Base-by-base conservation (phyloP, 306 rosid genomes). In the Coriaria nepalensis region DNA sequence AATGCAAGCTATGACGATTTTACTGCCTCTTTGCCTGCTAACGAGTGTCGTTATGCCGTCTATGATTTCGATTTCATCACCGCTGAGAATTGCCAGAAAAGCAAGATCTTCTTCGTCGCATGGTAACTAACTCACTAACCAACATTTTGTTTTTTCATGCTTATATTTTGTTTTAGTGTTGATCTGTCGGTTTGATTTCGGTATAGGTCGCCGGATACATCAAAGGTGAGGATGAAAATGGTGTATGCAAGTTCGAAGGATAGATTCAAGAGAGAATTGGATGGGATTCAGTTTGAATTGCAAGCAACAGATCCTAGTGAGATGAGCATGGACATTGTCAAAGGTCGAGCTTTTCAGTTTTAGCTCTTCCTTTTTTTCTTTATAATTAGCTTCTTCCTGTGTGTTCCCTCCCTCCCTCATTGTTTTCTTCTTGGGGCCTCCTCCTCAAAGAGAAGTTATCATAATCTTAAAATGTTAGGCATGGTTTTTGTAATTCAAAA, bases 271-370 rank as follows among this genome's bases (percentile, higher is more conserved):
- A 78, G 96, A 59, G 96, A 81, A 58, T 60, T 86, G 68, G 96
- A 86, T 0, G 93, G 93, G 50, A 78, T 81, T 69, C 83, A 78
- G 63, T 70, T 78, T 33, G 96, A 86, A 50, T 52, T 86, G 57
- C 96, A 86, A 76, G 96, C 93, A 61, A 86, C 96, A 60, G 96
- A 86, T 81, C 93, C 96, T 36, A 86, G 88, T 53, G 93, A 86
- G 74, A 76, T 86, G 93, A 78, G 93, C 80, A 64, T 86, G 75
- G 96, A 81, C 79, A 74, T 78, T 47, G 96, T 86, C 32, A 81
- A 69, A 59, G 77, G 45, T 13, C 63, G 93, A 68, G 86, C 78
- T 56, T 36, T 8, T 9, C 4, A 60, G 68, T 81, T 14, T 15
- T 6, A 5, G 10, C 52, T 43, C 20, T 41, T 43, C 53, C 15